Evolutionary conservation across 495 filamentous ascomycete genomes (phyloP), one percentile per base, ranked within the genome.

Genomic region (Penicillium cataractarum): DNA sequence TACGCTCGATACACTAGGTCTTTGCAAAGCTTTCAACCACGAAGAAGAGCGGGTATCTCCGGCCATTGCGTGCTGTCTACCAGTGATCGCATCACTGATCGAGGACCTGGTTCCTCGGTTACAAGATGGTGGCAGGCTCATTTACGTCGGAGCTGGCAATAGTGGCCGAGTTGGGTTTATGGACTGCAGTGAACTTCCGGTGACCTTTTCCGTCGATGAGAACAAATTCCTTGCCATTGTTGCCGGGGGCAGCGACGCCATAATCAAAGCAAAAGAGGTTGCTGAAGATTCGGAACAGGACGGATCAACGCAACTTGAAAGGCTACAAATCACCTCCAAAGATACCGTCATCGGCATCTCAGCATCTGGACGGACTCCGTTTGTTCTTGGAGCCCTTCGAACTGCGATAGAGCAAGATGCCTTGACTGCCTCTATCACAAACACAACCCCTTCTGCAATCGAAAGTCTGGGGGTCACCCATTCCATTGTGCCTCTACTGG

Each of bases 131-230:
- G 75, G 75, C 22, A 55, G 75, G 35, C 71, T 79, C n/a, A 58
- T 77, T 9, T 78, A 78, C 57, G 73, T 76, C 12, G 74, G 76
- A 13, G 76, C 75, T n/a, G 76, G 76, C 4, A 76, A 75, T 7
- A 78, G 74, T 56, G 75, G 55, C 64, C 77, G 74, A 35, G 64
- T 80, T 32, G 76, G 77, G 21, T 68, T 79, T 22, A 62, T 78
- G 40, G 77, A 79, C 55, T 67, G 69, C 12, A 76, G 73, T 1
- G 76, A 78, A 42, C 74, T 79, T 32, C 71, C 70, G 13, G 72
- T 73, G 0, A 78, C 74, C 0, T 78, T 77, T 40, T 68, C 74
- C 5, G 71, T 72, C 12, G 67, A 73, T 19, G 61, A 56, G 4
- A 61, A 59, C 0, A 70, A 76, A 29, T 77, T 78, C n/a, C 24